A percentile compares a stretch with the other conserved stretches of the same genome.
Conservation (phyloP, 306 rosid species). For the Hippophae gyantsensis region DNA sequence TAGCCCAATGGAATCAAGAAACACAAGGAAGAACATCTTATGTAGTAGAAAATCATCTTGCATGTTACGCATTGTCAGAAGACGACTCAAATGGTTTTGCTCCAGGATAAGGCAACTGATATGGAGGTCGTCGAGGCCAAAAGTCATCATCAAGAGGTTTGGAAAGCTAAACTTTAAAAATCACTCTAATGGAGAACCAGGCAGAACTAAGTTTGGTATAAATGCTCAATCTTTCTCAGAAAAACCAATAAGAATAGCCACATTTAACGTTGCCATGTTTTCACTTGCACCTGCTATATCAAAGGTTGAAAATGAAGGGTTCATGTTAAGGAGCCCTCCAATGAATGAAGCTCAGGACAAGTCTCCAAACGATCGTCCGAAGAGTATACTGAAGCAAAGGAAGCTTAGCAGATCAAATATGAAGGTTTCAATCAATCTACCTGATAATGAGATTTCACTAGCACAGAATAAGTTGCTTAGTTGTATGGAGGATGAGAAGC, state of each 20-base stretch:
- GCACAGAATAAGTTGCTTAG: constrained; percentile 48
- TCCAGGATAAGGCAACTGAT: constrained; percentile 52
- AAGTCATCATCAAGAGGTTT: constrained; percentile 65
- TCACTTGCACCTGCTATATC: constrained; percentile 82
- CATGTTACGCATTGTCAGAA: constrained; percentile 37
- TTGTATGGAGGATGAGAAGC: constrained; percentile 23
- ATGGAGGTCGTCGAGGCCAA: constrained; percentile 57
- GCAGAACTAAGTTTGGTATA: constrained; percentile 17
- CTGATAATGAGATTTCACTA: constrained; percentile 71
- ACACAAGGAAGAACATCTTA: constrained; percentile 2
- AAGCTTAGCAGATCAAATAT: constrained; percentile 37
- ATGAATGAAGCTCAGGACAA: constrained; percentile 16
- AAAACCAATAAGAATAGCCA: constrained; percentile 59
- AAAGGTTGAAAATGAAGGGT: constrained; percentile 26
- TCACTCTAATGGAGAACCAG: constrained; percentile 24
- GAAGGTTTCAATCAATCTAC: constrained; percentile 79
- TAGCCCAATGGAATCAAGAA: constrained; percentile 5
- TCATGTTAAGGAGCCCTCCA: constrained; percentile 10
- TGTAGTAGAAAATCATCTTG: constrained; percentile 11
- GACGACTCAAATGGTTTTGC: constrained; percentile 40
- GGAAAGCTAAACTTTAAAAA: constrained; percentile 40
- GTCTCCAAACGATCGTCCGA: constrained; percentile 31
- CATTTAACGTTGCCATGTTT: constrained; percentile 90
- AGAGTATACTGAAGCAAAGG: constrained; percentile 61
- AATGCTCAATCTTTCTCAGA: constrained; percentile 30